Conservation (phyloP, 2,329 filamentous ascomycete genomes). For the Eurotiales sp. region DNA sequence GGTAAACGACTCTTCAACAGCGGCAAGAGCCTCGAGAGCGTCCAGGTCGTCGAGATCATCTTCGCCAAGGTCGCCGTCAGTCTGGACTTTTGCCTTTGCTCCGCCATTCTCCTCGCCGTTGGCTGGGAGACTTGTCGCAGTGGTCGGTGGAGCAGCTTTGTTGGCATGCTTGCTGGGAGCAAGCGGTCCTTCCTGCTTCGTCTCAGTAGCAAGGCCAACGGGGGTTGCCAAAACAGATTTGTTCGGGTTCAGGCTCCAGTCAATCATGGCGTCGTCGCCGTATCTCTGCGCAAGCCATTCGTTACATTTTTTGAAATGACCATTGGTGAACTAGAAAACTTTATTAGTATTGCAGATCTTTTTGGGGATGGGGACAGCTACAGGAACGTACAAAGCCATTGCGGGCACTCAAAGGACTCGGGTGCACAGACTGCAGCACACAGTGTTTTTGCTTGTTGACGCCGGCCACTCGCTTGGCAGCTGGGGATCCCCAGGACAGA, state of each 20-base stretch:
- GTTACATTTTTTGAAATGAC: constrained; percentile 48
- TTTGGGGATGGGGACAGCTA: not conserved
- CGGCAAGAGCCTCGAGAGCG: constrained; percentile 38
- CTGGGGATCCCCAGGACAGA: constrained; percentile 86
- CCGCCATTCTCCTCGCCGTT: constrained; percentile 13
- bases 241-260: constrained; percentile 66
- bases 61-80: constrained; percentile 27
- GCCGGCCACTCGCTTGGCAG: constrained; percentile 71
- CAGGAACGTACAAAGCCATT: constrained; percentile 65
- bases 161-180: constrained; percentile 12
- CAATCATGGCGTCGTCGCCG: constrained; percentile 73
- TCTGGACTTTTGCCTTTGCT: constrained; percentile 9
- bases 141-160: not conserved
- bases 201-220: not conserved
- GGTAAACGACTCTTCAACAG: constrained; percentile 21
- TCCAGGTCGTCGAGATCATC: constrained; percentile 37
- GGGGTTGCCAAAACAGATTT: constrained; percentile 8
- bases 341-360: too few species aligned
- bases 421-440: constrained; percentile 83
- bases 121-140: not conserved
- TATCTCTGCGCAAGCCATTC: constrained; percentile 74
- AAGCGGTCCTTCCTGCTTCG: constrained; percentile 11
- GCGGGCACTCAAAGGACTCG: constrained; percentile 82
- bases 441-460: constrained; percentile 72
- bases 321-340: constrained; percentile 37